Percentiles rank a stretch among this genome's conserved stretches.
Evolutionary conservation across 495 filamentous ascomycete genomes (phyloP).

Genomic region (Staphylotrichum longicolle): DNA sequence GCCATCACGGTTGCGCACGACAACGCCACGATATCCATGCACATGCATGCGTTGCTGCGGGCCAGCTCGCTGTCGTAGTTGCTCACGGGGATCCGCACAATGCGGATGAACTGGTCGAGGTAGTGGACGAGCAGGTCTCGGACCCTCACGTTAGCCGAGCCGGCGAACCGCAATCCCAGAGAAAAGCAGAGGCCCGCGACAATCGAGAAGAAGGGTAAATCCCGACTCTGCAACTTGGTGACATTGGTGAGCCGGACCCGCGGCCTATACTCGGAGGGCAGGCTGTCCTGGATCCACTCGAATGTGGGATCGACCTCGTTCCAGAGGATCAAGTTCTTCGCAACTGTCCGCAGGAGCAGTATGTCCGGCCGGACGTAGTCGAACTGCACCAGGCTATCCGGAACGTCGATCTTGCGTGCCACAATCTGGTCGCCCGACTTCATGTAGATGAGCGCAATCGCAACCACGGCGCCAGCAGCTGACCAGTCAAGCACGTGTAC

Average conservation of each 20-base stretch:
- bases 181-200: conserved; percentile 83
- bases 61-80: conserved; percentile 82
- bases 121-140: conserved; percentile 81
- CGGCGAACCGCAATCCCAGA: conserved; percentile 80
- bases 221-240: conserved; percentile 61
- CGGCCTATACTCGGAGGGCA: conserved; percentile 65
- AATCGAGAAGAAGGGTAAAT: conserved; percentile 92
- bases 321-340: conserved; percentile 95
- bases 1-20: conserved; percentile 89
- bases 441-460: conserved; percentile 94
- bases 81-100: conserved; percentile 62
- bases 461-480: conserved; percentile 83
- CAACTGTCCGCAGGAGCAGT: conserved; percentile 82
- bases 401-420: conserved; percentile 88
- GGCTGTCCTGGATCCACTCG: conserved; percentile 69
- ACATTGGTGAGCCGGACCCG: conserved; percentile 54
- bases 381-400: conserved; percentile 83
- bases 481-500: conserved; percentile 92
- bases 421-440: conserved; percentile 88
- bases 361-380: conserved; percentile 94
- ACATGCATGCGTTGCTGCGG: conserved; percentile 79
- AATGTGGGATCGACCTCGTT: conserved; percentile 67
- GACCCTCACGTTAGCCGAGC: conserved; percentile 68
- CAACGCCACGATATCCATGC: conserved; percentile 80
- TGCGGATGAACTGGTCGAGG: conserved; percentile 81